Conservation (phyloP, 1,284 basidiomycete species). For the Pyrrhoderma lamaoense region DNA sequence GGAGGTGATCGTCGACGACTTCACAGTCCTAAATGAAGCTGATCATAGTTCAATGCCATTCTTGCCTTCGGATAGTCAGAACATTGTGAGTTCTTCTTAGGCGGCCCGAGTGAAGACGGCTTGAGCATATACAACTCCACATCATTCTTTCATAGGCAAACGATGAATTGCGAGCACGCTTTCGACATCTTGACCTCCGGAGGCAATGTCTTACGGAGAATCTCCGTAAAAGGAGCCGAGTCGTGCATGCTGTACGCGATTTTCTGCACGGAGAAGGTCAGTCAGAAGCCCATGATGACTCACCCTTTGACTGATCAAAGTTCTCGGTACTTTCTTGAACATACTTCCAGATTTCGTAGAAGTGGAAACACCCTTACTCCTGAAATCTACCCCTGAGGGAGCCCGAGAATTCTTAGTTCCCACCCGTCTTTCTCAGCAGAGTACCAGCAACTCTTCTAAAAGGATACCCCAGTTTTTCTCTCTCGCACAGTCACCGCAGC, state of each 20-base stretch:
- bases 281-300: constrained; percentile 18
- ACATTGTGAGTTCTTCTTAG: constrained; percentile 48
- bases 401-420: constrained; percentile 94
- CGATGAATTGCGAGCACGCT: constrained; percentile 77
- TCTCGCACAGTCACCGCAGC: constrained; percentile 90
- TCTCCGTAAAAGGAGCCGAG: constrained; percentile 70
- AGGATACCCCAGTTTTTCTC: constrained; percentile 69
- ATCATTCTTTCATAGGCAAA: constrained; percentile 50
- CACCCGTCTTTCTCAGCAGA: constrained; percentile 43
- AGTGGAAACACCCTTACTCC: constrained; percentile 89
- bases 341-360: constrained; percentile 67
- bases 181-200: constrained; percentile 86
- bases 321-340: too few relatives aligned
- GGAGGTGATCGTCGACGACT: constrained; percentile 70
- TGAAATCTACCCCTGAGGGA: constrained; percentile 90
- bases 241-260: constrained; percentile 72
- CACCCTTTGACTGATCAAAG: too few relatives aligned
- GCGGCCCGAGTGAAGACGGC: background rate
- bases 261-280: constrained; percentile 68
- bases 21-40: constrained; percentile 76
- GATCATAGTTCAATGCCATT: constrained; percentile 61
- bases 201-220: constrained; percentile 67
- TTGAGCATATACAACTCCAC: background rate
- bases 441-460: constrained; percentile 15
- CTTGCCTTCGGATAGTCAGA: constrained; percentile 66